Percentiles rank a stretch among this genome's conserved stretches.
Evolutionary conservation across 345 rosid genomes (phyloP).

Genomic region (Kandelia obovata): DNA sequence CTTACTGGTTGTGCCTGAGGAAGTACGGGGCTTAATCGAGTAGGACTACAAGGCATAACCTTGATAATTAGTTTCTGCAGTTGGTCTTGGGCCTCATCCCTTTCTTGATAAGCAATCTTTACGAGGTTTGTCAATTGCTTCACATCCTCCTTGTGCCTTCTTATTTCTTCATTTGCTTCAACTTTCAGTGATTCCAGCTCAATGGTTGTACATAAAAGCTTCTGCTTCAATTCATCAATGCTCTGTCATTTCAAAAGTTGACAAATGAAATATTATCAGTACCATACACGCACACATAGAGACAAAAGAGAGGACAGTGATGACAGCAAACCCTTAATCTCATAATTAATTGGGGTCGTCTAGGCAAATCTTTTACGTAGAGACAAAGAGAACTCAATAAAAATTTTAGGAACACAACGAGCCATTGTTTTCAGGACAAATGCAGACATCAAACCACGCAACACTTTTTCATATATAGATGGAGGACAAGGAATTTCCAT

Average conservation of each 20-base stretch:
- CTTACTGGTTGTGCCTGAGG: constrained; percentile 20
- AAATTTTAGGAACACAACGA: too few relatives aligned
- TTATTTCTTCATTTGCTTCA: constrained; percentile 54
- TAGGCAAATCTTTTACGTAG: too few relatives aligned
- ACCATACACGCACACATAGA: too few relatives aligned
- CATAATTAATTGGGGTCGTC: too few relatives aligned
- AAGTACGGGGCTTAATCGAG: constrained; percentile 18
- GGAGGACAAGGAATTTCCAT: too few relatives aligned
- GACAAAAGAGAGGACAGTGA: too few relatives aligned
- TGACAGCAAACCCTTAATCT: too few relatives aligned
- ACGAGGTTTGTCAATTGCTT: constrained; percentile 49
- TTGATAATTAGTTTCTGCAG: constrained; percentile 54
- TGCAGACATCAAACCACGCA: too few relatives aligned
- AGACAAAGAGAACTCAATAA: too few relatives aligned
- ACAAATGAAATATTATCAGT: not conserved
- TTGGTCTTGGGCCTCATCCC: constrained; percentile 76
- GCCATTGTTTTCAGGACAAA: too few relatives aligned
- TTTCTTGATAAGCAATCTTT: constrained; percentile 59
- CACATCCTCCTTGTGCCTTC: constrained; percentile 46
- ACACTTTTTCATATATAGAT: too few relatives aligned
- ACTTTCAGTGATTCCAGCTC: constrained; percentile 62
- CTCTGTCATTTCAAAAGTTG: constrained; percentile 37
- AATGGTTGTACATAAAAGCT: constrained; percentile 51
- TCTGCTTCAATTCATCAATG: constrained; percentile 59
- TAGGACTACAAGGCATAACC: constrained; percentile 25